Evolutionary conservation across 352 stramenopile genomes (phyloP).

Genomic region (Phytophthora pinifolia): DNA sequence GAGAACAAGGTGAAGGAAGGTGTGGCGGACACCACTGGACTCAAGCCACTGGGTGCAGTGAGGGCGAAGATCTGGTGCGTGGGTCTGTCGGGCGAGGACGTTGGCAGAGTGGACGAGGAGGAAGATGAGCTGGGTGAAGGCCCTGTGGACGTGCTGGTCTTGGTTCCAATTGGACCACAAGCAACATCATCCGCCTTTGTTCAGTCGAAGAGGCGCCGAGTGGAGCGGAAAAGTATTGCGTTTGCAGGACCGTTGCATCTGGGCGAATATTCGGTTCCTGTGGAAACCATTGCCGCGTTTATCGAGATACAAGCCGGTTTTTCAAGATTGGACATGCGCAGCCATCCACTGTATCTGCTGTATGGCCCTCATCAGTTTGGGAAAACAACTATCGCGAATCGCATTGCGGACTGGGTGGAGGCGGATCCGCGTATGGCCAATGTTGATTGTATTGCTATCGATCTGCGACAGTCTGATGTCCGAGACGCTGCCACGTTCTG

Average conservation of each 20-base stretch:
- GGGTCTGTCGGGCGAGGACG: too few relatives aligned
- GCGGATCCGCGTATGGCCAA: too few relatives aligned
- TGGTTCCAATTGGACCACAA: too few relatives aligned
- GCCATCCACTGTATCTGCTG: slow-evolving; percentile 9
- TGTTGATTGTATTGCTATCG: background rate
- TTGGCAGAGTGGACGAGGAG: too few relatives aligned
- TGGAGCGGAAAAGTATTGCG: too few relatives aligned
- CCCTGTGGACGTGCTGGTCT: too few relatives aligned
- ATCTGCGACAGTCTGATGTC: background rate
- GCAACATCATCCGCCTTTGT: too few relatives aligned
- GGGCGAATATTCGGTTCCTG: background rate
- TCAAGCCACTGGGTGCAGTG: too few relatives aligned
- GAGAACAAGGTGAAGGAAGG: too few relatives aligned
- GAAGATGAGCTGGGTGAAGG: too few relatives aligned
- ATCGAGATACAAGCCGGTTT: slow-evolving; percentile 3
- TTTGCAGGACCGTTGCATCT: background rate
- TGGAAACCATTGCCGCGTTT: slow-evolving; percentile 2
- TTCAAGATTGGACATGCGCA: background rate
- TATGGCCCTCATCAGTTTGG: slow-evolving; percentile 27
- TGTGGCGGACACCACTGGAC: too few relatives aligned
- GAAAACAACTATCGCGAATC: slow-evolving; percentile 23
- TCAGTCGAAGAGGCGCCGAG: background rate
- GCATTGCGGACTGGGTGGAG: slow-evolving; percentile 8
- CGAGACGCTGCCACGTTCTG: background rate
- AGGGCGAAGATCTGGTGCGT: too few relatives aligned